A percentile compares a stretch with the other conserved stretches of the same genome.
These are phyloP conservation scores for Wallacemonas rigidus DNA, from an alignment of 208 protist genomes.

Conservation along the genomic window DNA sequence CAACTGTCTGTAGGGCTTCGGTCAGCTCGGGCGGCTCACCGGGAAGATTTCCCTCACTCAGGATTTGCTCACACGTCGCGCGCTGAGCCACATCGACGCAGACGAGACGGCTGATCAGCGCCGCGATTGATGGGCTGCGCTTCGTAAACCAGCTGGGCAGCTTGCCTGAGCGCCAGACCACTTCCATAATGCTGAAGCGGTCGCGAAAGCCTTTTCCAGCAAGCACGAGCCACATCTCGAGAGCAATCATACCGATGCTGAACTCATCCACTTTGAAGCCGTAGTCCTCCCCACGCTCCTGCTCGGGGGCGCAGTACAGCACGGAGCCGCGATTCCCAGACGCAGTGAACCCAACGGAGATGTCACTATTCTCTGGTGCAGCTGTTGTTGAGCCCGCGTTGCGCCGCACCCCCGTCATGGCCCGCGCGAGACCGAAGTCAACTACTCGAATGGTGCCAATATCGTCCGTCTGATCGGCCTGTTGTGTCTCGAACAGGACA, in stretches of 20 bases:
- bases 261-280: constrained; percentile 89
- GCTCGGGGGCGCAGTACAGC: constrained; percentile 85
- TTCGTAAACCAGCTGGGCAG: constrained; percentile 73
- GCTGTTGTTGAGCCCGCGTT: constrained; percentile 30
- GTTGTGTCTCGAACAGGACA: constrained; percentile 73
- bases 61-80: constrained; percentile 63
- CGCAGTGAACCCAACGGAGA: constrained; percentile 6
- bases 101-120: constrained; percentile 61
- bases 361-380: constrained; percentile 1
- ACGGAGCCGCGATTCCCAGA: constrained; percentile 77
- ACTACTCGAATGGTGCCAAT: constrained; percentile 78
- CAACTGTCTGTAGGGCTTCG: constrained; percentile 68
- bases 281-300: constrained; percentile 73
- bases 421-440: constrained; percentile 81
- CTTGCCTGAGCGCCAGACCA: constrained; percentile 58
- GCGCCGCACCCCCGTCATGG: constrained; percentile 50
- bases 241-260: constrained; percentile 85
- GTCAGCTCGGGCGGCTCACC: constrained; percentile 75
- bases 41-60: constrained; percentile 69
- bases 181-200: constrained; percentile 76
- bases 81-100: constrained; percentile 50
- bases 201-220: constrained; percentile 79
- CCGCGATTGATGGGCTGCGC: constrained; percentile 58
- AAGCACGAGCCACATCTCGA: constrained; percentile 88
- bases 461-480: constrained; percentile 37